Evolutionary conservation across 805 yeast species (phyloP).

Genomic region (Pichia cephalocereana): DNA sequence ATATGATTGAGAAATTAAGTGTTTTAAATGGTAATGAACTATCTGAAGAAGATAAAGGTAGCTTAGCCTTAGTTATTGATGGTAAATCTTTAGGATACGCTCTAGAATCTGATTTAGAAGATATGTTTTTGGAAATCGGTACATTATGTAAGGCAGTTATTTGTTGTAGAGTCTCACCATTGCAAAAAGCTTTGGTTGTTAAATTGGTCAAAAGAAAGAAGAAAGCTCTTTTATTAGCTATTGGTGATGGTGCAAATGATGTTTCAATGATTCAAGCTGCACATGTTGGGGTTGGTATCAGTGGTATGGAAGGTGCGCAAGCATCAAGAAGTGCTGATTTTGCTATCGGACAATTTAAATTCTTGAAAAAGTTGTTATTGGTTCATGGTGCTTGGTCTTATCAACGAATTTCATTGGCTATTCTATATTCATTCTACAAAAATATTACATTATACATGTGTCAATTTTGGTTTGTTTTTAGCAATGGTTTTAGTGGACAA

Average conservation of each 20-base stretch:
- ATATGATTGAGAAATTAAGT: conserved; percentile 62
- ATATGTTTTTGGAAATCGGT: conserved; percentile 68
- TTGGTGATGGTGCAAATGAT: conserved; percentile 99
- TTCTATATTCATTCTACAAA: conserved; percentile 90
- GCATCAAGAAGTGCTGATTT: conserved; percentile 98
- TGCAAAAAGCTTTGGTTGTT: conserved; percentile 94
- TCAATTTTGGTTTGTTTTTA: conserved; percentile 95
- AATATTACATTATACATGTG: conserved; percentile 95
- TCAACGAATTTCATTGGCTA: conserved; percentile 87
- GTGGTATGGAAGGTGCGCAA: conserved; percentile 99
- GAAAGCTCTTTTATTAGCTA: conserved; percentile 72
- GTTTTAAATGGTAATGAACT: conserved; percentile 64
- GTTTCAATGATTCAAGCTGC: conserved; percentile 99
- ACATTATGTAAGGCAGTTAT: conserved; percentile 89
- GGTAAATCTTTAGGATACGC: conserved; percentile 89
- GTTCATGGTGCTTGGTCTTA: conserved; percentile 99
- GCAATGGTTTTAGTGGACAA: conserved; percentile 90
- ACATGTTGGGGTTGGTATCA: conserved; percentile 97
- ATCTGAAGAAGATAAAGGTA: conserved; percentile 59
- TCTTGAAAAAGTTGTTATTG: conserved; percentile 66
- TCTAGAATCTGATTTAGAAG: conserved; percentile 71
- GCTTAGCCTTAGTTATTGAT: conserved; percentile 86
- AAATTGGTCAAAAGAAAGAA: conserved; percentile 81
- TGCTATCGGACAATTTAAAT: conserved; percentile 92
- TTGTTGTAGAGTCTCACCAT: conserved; percentile 96